Evolutionary conservation across 176 grass and related monocot species (phyloP).

Genomic region (Phoenix roebelenii): DNA sequence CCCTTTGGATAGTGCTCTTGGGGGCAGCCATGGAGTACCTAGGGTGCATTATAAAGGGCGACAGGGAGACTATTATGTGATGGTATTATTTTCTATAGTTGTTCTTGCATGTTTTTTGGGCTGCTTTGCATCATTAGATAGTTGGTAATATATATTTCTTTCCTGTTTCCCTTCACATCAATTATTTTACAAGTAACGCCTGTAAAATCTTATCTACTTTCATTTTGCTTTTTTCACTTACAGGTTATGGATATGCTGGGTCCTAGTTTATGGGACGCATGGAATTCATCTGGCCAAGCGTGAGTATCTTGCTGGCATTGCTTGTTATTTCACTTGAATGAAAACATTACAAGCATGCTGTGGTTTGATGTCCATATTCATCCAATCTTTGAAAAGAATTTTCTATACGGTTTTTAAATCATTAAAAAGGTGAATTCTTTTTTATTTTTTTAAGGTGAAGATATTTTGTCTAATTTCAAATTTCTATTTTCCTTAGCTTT

Average conservation of each 20-base stretch:
- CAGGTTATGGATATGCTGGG: constrained; percentile 98
- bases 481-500: too few relatives aligned
- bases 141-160: constrained; percentile 5
- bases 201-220: too few relatives aligned
- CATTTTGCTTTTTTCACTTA: neutral
- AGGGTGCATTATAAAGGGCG: constrained; percentile 81
- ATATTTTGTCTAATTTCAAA: too few relatives aligned
- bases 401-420: too few relatives aligned
- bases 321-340: too few relatives aligned
- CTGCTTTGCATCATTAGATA: constrained; percentile 13
- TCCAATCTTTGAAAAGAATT: too few relatives aligned
- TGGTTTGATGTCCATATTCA: too few relatives aligned
- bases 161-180: constrained; percentile 3
- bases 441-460: too few relatives aligned
- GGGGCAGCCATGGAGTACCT: constrained; percentile 75
- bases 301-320: constrained; percentile 22
- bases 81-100: constrained; percentile 2
- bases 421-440: too few relatives aligned
- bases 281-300: constrained; percentile 74
- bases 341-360: too few relatives aligned
- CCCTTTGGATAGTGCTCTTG: constrained; percentile 42
- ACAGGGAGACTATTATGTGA: constrained; percentile 65
- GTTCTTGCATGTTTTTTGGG: constrained; percentile 31
- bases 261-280: constrained; percentile 87
- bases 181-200: too few relatives aligned